phyloP scores from a whole-genome alignment of 352 stramenopile genomes.

The Ophiocytium majus region DNA sequence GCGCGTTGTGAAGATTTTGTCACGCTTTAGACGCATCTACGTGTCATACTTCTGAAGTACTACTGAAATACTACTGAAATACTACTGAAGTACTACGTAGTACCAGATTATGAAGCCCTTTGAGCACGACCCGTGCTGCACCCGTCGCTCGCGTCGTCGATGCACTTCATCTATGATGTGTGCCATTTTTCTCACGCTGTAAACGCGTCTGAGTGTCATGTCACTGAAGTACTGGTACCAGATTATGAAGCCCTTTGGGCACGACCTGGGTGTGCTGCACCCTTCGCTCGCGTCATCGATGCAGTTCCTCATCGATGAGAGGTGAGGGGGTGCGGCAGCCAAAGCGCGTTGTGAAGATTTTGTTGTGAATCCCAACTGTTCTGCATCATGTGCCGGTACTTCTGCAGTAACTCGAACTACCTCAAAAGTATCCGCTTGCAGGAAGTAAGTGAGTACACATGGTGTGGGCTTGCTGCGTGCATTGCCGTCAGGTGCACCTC shows the following conservation, averaged over 20 bases:
- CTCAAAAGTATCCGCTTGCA: not conserved
- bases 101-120: not conserved
- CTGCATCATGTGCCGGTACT: not conserved
- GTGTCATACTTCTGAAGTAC: not conserved
- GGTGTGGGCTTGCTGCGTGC: not conserved
- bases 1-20: not conserved
- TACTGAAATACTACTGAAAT: not conserved
- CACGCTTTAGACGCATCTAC: not conserved
- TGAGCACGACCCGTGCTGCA: not conserved
- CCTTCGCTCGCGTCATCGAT: not conserved
- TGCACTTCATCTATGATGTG: not conserved
- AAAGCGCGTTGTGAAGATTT: not conserved
- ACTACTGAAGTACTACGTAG: not conserved
- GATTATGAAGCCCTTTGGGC: not conserved
- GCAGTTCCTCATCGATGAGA: not conserved
- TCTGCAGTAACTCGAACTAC: not conserved
- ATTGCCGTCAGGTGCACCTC: not conserved
- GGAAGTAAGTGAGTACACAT: not conserved
- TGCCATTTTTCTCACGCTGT: not conserved
- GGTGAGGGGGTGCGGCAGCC: not conserved
- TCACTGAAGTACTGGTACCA: not conserved
- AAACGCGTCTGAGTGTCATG: not conserved
- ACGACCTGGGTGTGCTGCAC: constrained; percentile 4
- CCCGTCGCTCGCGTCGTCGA: constrained; percentile 1
- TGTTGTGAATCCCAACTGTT: not conserved